Evolutionary conservation across 495 filamentous ascomycete species (phyloP).

Genomic region (Penicillium longicatenatum): DNA sequence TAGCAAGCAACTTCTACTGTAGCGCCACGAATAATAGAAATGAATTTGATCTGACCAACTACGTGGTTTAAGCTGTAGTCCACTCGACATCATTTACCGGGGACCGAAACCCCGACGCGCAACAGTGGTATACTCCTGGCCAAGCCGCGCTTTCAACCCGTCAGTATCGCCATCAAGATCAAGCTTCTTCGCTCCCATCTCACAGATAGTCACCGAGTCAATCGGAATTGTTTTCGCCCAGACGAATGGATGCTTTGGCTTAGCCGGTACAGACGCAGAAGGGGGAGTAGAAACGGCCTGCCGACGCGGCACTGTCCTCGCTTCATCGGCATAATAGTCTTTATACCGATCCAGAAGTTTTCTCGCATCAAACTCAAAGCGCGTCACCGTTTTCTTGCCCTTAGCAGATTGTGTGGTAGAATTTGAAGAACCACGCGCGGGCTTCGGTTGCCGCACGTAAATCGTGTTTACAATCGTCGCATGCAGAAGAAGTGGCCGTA

Average conservation of each 20-base stretch:
- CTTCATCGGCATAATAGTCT: slow-evolving; percentile 37
- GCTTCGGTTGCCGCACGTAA: slow-evolving; percentile 56
- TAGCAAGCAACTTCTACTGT: slow-evolving; percentile 9
- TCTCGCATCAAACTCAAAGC: slow-evolving; percentile 44
- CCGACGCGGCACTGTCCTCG: slow-evolving; percentile 21
- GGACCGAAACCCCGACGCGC: slow-evolving; percentile 34
- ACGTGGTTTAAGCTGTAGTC: background rate
- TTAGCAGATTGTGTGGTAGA: slow-evolving; percentile 13
- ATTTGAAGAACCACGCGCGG: slow-evolving; percentile 20
- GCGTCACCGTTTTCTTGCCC: slow-evolving; percentile 32
- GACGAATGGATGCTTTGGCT: slow-evolving; percentile 32
- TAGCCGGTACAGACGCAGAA: background rate
- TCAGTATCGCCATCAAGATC: slow-evolving; percentile 7
- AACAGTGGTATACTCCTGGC: slow-evolving; percentile 47
- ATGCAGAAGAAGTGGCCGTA: slow-evolving; percentile 72
- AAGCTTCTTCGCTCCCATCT: slow-evolving; percentile 73
- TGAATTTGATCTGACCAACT: background rate
- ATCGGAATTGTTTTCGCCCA: slow-evolving; percentile 66
- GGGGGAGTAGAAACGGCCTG: background rate
- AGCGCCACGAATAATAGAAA: slow-evolving; percentile 18
- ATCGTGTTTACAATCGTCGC: slow-evolving; percentile 88
- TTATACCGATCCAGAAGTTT: slow-evolving; percentile 31
- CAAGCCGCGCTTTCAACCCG: slow-evolving; percentile 35
- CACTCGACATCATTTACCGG: background rate
- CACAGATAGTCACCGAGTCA: slow-evolving; percentile 68